Base-by-base conservation (phyloP, 2,329 filamentous ascomycete species). In the Grosmannia huntii region DNA sequence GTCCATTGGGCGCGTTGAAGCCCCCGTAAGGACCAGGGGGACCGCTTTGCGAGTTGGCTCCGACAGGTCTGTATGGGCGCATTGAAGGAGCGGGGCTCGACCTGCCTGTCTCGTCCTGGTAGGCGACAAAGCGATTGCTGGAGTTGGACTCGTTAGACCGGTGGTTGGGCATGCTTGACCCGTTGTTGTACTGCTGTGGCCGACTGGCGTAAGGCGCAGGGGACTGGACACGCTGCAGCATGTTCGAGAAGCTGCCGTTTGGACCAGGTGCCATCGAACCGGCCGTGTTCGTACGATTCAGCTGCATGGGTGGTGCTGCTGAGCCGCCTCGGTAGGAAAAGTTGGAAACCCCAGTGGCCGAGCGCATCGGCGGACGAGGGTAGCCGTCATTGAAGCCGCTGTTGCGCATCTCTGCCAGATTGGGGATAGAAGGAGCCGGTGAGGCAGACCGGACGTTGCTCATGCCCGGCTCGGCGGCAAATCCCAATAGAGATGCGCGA, bases 21-120 rank as follows among this genome's bases (percentile, higher is more conserved):
- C 16, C 33, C 19, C 38, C 33, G 38, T 27, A 55, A 11, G 53
- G 9, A 38, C 38, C 21, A 31, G 23, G 12, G 19, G 16, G 36
- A 14, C 48, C 25, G n/a, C 41, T 25, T 21, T 3, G 3, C 9
- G n/a, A 14, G 46, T 51, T 36, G 31, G 6, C 58, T 60, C 28
- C 48, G 62, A 12, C 12, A 51, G 57, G 49, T 1, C 58, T 61
- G 31, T 62, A 65, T 4, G 67, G 62, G n/a, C 58, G 62, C 25
- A 58, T 62, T 5, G 68, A 69, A n/a, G 67, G 68, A 1, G 68
- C 68, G 5, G 68, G 67, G 50, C 66, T 69, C 23, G 66, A 62
- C 2, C 66, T 64, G 5, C 66, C 66, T 19, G 48, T 64, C 27
- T 46, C 36, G 16, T 55, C 51, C 2, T 50, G 41, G 51, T 57